These are phyloP conservation scores for Mortierella hygrophila DNA, from an alignment of 192 early-diverging fungal genomes.

Conservation along the genomic window DNA sequence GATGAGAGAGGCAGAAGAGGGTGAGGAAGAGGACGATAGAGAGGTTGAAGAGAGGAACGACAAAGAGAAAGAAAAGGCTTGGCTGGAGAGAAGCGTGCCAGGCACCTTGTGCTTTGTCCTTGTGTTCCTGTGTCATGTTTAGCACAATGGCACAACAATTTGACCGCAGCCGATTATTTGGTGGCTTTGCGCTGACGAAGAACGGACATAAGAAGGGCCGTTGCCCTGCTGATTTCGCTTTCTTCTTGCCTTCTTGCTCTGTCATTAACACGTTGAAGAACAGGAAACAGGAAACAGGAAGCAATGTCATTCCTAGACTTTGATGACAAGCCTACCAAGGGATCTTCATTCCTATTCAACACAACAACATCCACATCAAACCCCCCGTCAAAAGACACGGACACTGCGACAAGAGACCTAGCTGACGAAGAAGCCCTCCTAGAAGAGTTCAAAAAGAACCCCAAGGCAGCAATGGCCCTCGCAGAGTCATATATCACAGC, in stretches of 20 bases:
- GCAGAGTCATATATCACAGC: conserved; percentile 34
- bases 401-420: conserved; percentile 11
- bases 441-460: conserved; percentile 56
- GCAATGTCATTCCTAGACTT: conserved; percentile 49
- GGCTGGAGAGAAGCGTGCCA: neutral
- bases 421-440: conserved; percentile 49
- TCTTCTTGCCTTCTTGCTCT: neutral
- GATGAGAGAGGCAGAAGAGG: neutral
- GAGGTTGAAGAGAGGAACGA: no score
- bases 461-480: conserved; percentile 51
- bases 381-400: neutral
- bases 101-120: neutral
- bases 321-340: conserved; percentile 6
- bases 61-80: neutral
- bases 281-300: no score
- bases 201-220: neutral
- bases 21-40: neutral
- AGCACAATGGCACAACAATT: neutral
- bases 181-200: conserved; percentile 6
- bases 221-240: neutral
- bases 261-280: neutral
- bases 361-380: neutral
- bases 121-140: no score
- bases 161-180: neutral
- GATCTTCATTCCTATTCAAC: conserved; percentile 22